A percentile compares a stretch with the other conserved stretches of the same genome.
phyloP scores from a whole-genome alignment of 1,139 yeast genomes.

The Blastobotrys apis region DNA sequence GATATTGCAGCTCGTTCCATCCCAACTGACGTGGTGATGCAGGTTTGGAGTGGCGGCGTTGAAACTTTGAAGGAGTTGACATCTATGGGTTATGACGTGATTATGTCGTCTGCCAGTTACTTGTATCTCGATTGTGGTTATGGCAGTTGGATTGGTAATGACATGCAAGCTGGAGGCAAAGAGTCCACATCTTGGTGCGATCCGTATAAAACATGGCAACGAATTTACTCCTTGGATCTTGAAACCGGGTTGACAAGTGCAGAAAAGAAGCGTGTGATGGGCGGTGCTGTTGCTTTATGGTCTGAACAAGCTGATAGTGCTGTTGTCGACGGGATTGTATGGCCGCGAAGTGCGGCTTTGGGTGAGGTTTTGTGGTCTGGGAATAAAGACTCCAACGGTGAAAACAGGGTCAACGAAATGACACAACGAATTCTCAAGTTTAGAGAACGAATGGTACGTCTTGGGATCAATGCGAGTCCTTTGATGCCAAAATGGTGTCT shows the following conservation, averaged over 20 bases:
- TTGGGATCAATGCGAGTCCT: conserved; percentile 41
- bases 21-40: conserved; percentile 37
- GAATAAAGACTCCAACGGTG: conserved; percentile 36
- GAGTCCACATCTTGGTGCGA: conserved; percentile 48
- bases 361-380: conserved; percentile 50
- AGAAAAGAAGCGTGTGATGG: conserved; percentile 39
- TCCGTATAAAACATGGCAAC: conserved; percentile 49
- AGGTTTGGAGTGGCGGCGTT: conserved; percentile 39
- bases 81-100: conserved; percentile 42
- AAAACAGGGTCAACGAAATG: conserved; percentile 35
- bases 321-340: conserved; percentile 39
- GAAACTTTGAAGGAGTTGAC: conserved; percentile 34
- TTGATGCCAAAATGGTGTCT: conserved; percentile 44
- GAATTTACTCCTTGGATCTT: conserved; percentile 43
- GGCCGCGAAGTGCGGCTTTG: conserved; percentile 50
- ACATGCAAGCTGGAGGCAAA: conserved; percentile 37
- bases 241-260: conserved; percentile 36
- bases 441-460: conserved; percentile 43
- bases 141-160: conserved; percentile 44
- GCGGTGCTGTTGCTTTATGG: conserved; percentile 48
- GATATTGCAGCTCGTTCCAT: conserved; percentile 26
- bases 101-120: conserved; percentile 41
- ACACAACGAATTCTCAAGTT: conserved; percentile 43
- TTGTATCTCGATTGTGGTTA: conserved; percentile 48
- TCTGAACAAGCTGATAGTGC: conserved; percentile 44